These are phyloP conservation scores for Daldinia sp. DNA, from an alignment of 2,329 filamentous ascomycete genomes.

Conservation along the genomic window DNA sequence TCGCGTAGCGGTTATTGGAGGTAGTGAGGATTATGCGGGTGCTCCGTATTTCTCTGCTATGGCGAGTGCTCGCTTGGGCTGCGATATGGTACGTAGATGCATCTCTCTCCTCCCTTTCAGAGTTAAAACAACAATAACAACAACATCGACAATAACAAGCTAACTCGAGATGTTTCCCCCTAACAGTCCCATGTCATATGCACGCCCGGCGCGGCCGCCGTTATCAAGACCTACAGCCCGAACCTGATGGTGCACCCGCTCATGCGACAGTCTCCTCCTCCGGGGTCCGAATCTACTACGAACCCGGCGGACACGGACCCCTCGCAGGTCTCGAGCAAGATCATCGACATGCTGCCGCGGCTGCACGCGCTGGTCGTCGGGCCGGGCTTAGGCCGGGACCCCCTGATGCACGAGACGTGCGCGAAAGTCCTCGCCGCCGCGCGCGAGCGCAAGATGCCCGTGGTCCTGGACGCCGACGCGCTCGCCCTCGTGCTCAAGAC, in stretches of 20 bases:
- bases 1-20: conserved; percentile 91
- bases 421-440: conserved; percentile 83
- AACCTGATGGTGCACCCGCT: conserved; percentile 99
- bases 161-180: not conserved
- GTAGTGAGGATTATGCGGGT: conserved; percentile 95
- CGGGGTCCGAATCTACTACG: conserved; percentile 52
- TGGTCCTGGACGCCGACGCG: conserved; percentile 94
- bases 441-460: conserved; percentile 75
- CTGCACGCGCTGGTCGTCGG: conserved; percentile 94
- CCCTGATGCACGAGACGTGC: conserved; percentile 89
- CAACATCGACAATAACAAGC: not conserved
- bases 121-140: too few relatives aligned
- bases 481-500: conserved; percentile 80
- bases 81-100: conserved; percentile 78
- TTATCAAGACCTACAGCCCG: conserved; percentile 98
- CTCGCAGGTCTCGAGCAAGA: conserved; percentile 70
- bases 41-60: conserved; percentile 98
- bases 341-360: conserved; percentile 84
- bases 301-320: conserved; percentile 68
- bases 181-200: conserved; percentile 91
- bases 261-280: conserved; percentile 79
- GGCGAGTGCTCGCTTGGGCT: conserved; percentile 90
- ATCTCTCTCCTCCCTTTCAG: not conserved
- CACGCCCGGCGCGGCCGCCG: conserved; percentile 84
- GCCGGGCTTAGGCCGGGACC: conserved; percentile 89